These are phyloP conservation scores for Chalciporus sp. DNA, from an alignment of 1,284 basidiomycete species.

Conservation along the genomic window DNA sequence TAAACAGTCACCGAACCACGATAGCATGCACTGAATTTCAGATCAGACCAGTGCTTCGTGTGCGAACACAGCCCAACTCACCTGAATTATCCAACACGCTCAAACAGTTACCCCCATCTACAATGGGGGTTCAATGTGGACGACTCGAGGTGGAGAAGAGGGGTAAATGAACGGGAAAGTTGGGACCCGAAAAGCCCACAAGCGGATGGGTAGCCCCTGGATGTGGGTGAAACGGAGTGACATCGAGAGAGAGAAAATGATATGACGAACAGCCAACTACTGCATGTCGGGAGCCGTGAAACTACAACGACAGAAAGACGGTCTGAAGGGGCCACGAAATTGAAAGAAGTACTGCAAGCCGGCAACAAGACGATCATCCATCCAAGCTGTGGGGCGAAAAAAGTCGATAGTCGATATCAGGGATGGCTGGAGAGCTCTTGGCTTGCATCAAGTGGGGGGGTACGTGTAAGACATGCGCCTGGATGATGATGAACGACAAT, in stretches of 20 bases:
- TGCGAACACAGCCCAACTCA: too few relatives aligned
- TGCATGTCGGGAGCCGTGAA: constrained; percentile 15
- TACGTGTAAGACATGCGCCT: constrained; percentile 1
- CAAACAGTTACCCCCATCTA: neutral
- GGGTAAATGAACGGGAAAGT: constrained; percentile 2
- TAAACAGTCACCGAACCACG: neutral
- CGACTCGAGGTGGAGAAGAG: constrained; percentile 19
- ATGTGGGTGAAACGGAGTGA: constrained; percentile 11
- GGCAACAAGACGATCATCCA: neutral
- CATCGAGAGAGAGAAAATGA: constrained; percentile 6
- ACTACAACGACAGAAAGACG: neutral
- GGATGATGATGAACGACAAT: neutral
- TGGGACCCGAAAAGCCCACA: constrained; percentile 5
- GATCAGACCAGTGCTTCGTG: too few relatives aligned
- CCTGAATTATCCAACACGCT: too few relatives aligned
- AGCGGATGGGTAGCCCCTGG: constrained; percentile 5
- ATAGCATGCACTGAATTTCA: neutral
- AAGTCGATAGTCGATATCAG: neutral
- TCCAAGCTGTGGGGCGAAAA: neutral
- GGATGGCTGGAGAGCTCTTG: neutral
- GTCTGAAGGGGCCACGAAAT: neutral
- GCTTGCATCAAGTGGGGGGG: neutral
- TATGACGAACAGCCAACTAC: constrained; percentile 20
- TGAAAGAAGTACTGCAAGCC: neutral
- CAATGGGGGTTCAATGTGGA: constrained; percentile 20